A percentile compares a stretch with the other conserved stretches of the same genome.
phyloP scores from a whole-genome alignment of 2,329 filamentous ascomycete genomes.

The Fusarium sp. region DNA sequence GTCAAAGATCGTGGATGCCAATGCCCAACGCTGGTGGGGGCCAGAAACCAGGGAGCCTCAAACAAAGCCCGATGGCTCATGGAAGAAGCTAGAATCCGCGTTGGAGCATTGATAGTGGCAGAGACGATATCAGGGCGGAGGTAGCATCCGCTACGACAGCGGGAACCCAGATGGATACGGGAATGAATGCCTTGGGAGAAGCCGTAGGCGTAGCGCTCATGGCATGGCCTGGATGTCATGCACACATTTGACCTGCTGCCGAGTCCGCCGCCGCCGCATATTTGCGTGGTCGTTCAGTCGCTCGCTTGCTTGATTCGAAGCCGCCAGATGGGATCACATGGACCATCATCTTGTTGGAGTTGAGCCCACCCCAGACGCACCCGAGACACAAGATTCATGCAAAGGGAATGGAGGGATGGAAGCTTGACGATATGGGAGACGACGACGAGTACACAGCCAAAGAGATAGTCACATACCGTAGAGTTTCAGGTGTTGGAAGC shows the following conservation, averaged over 20 bases:
- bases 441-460: neutral
- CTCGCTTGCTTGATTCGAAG: constrained; percentile 31
- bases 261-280: constrained; percentile 23
- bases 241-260: constrained; percentile 38
- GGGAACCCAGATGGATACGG: constrained; percentile 18
- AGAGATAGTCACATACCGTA: constrained; percentile 22
- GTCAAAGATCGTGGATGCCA: constrained; percentile 30
- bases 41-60: constrained; percentile 28
- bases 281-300: constrained; percentile 19
- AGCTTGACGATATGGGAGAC: neutral
- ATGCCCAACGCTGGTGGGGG: constrained; percentile 40
- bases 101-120: constrained; percentile 12
- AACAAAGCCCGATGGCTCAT: constrained; percentile 27
- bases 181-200: constrained; percentile 12
- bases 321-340: constrained; percentile 40
- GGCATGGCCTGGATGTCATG: constrained; percentile 39
- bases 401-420: constrained; percentile 4
- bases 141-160: constrained; percentile 20
- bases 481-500: neutral
- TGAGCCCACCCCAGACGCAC: constrained; percentile 36
- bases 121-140: constrained; percentile 11
- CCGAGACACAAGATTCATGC: constrained; percentile 31
- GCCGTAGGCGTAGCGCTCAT: constrained; percentile 20
- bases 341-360: constrained; percentile 30
- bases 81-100: constrained; percentile 37